A percentile compares a stretch with the other conserved stretches of the same genome.
These are phyloP conservation scores for Leptoxyphium fumago DNA, from an alignment of 2,329 filamentous ascomycete species.

Conservation along the genomic window DNA sequence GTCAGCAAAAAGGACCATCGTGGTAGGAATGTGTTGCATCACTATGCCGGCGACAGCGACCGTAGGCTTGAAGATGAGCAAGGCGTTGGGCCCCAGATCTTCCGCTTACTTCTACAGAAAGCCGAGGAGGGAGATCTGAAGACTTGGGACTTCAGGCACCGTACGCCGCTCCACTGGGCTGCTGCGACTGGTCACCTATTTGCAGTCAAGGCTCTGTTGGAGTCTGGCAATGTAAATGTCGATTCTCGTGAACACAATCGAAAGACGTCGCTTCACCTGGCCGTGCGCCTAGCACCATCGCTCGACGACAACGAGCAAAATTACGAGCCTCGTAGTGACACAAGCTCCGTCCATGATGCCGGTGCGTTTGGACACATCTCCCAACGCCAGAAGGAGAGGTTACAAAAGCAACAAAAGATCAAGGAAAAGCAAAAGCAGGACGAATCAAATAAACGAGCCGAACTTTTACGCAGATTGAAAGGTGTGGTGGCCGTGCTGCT, in stretches of 20 bases:
- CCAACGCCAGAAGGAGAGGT: too few species aligned
- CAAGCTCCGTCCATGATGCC: slow-evolving; percentile 9
- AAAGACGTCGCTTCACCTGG: too few species aligned
- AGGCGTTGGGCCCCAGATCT: background rate
- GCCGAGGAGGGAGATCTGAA: slow-evolving; percentile 1
- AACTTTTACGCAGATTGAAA: too few species aligned
- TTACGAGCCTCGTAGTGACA: background rate
- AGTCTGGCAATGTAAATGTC: background rate
- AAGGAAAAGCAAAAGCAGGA: too few species aligned
- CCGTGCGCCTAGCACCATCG: background rate
- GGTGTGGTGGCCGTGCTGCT: slow-evolving; percentile 6
- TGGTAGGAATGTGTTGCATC: slow-evolving; percentile 20
- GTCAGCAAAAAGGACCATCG: slow-evolving; percentile 4
- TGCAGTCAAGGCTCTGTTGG: slow-evolving; percentile 2
- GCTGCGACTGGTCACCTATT: slow-evolving; percentile 2
- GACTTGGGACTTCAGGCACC: background rate
- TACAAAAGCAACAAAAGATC: too few species aligned
- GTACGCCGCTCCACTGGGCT: slow-evolving; percentile 4
- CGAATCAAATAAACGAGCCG: too few species aligned
- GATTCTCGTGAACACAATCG: too few species aligned
- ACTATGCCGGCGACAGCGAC: slow-evolving; percentile 25
- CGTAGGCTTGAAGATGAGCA: background rate
- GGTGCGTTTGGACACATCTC: slow-evolving; percentile 4
- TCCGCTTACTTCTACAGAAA: background rate
- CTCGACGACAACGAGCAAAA: background rate